Base-by-base conservation (phyloP, 768 basidiomycete genomes). In the Suillus placidus region DNA sequence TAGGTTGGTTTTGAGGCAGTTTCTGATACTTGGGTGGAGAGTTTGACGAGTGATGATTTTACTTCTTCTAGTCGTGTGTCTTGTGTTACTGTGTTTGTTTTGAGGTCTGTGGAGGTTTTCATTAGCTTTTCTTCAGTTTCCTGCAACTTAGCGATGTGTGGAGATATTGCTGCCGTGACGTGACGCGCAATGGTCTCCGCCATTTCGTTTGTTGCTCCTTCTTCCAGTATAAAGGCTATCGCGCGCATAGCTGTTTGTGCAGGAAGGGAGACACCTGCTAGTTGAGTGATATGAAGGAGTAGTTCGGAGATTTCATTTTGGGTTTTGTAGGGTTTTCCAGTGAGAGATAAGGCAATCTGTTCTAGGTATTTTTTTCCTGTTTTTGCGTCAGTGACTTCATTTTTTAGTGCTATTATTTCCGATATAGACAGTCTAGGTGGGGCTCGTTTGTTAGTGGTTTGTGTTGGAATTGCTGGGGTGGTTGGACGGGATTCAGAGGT, bases 51-150 rank as follows among this genome's bases (percentile, higher is more conserved):
- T 1, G 14, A 34, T 23, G 6, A 6, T 43, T 47, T 61, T 13
- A 61, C 12, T 20, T 61, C 43, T 20, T 43, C 60, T 43, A 61
- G 60, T 16, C 35, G 43, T 9, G 43, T 43, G 42, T 43, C 42
- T 43, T 43, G 42, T 7, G 30, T 43, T 47, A 3, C 37, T 23
- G 30, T 7, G 3, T 47, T 30, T 12, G 43, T 61, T 8, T 61
- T 30, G n/a, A 32, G 42, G 18, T 47, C 34, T 43, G 30, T 35
- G 10, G 10, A 49, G 20, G 32, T 32, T 61, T 61, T 61, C 13
- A 9, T 26, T 60, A 43, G 43, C 20, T n/a, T n/a, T 16, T 61
- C 60, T n/a, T 42, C 43, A 16, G 42, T 45, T 18, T 30, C 49
- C 10, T 45, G 60, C 16, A 61, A 7, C 34, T 26, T 16, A 32